Evolutionary conservation across 805 yeast genomes (phyloP).

Genomic region (Yamadazyma kitorensis): DNA sequence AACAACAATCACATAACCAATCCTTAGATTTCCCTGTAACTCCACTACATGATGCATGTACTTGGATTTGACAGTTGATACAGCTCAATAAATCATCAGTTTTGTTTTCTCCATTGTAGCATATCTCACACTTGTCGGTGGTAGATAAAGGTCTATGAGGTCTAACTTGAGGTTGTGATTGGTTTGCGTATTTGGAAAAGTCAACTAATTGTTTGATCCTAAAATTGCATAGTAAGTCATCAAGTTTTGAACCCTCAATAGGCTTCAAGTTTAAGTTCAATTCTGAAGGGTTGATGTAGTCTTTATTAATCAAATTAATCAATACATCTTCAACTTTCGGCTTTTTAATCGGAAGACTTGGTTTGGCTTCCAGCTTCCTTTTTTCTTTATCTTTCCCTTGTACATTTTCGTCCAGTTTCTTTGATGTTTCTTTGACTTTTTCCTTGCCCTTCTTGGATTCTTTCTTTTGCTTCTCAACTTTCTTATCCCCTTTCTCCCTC

Average conservation of each 20-base stretch:
- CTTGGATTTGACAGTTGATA: constrained; percentile 62
- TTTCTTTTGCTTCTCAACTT: constrained; percentile 5
- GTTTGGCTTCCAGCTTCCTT: constrained; percentile 8
- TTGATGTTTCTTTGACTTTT: constrained; percentile 1
- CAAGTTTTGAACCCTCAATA: neutral
- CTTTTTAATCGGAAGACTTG: constrained; percentile 12
- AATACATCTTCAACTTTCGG: constrained; percentile 11
- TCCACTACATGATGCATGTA: constrained; percentile 74
- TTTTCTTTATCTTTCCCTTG: constrained; percentile 6
- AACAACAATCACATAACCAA: constrained; percentile 83
- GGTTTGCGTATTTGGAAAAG: constrained; percentile 3
- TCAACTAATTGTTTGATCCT: constrained; percentile 27
- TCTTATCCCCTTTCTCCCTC: constrained; percentile 1
- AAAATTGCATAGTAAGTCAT: constrained; percentile 16
- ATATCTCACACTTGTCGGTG: constrained; percentile 3
- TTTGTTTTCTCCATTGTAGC: constrained; percentile 5
- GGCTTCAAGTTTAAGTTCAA: constrained; percentile 11
- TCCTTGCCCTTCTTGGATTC: too few relatives aligned
- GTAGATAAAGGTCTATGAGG: too few relatives aligned
- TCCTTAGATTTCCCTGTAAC: constrained; percentile 23
- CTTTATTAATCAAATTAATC: constrained; percentile 20
- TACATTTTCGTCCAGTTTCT: constrained; percentile 1
- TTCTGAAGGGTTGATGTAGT: constrained; percentile 18
- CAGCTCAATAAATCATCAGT: constrained; percentile 50
- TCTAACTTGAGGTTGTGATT: too few relatives aligned